phyloP scores from a whole-genome alignment of 2,329 filamentous ascomycete genomes.

The Purpureocillium lavendulum region DNA sequence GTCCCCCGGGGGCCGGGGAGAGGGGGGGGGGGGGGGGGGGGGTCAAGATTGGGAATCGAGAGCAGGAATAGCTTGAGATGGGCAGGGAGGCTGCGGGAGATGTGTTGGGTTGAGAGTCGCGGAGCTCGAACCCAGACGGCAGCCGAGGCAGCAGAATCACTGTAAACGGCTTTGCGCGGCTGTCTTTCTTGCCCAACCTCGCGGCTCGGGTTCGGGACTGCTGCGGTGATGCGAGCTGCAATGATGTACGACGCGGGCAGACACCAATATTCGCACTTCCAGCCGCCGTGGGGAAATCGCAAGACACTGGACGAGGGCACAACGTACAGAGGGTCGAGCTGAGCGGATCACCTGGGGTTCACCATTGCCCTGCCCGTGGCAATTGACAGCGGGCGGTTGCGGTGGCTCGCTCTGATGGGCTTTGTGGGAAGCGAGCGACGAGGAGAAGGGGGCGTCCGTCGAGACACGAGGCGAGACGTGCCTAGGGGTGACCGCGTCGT shows the following conservation, averaged over 20 bases:
- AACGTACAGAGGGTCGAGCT: constrained; percentile 14
- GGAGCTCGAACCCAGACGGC: too few relatives aligned
- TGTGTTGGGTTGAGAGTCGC: too few relatives aligned
- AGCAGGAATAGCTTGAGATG: too few relatives aligned
- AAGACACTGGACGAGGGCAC: not conserved
- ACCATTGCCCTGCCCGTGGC: constrained; percentile 28
- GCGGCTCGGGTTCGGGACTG: not conserved
- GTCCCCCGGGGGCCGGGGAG: too few relatives aligned
- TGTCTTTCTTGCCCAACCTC: too few relatives aligned
- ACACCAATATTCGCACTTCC: too few relatives aligned
- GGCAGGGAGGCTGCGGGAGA: too few relatives aligned
- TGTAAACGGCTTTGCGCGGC: too few relatives aligned
- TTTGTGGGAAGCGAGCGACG: not conserved
- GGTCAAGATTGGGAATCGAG: too few relatives aligned
- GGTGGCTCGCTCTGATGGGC: too few relatives aligned
- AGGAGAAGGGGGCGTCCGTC: not conserved
- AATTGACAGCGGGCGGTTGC: constrained; percentile 18
- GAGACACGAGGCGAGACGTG: not conserved
- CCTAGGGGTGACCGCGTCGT: too few relatives aligned
- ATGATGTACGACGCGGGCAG: constrained; percentile 9
- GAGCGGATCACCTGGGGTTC: constrained; percentile 24
- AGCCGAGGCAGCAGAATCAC: not conserved
- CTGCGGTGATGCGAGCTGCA: constrained; percentile 6
- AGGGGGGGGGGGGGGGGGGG: not conserved
- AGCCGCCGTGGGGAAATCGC: too few relatives aligned